Conservation (phyloP, 2,329 filamentous ascomycete species). For the Tolypocladium ophioglossoides region DNA sequence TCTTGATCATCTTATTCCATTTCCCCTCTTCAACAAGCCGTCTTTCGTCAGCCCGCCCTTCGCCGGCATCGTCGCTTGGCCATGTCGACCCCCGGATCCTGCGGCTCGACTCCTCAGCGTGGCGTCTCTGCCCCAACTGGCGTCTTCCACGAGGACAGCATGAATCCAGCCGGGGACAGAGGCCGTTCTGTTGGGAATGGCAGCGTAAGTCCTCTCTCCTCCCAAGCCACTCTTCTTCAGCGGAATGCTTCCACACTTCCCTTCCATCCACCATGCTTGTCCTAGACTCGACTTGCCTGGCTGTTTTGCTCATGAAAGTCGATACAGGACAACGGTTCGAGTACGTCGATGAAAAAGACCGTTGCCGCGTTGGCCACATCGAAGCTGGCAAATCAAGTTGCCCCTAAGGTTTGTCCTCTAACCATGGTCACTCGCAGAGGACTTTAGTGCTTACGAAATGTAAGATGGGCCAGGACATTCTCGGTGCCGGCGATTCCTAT, state of each 20-base stretch:
- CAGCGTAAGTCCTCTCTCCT: constrained; percentile 8
- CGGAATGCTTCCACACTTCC: neutral
- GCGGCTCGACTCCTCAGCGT: constrained; percentile 17
- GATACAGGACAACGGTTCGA: constrained; percentile 10
- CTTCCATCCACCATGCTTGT: neutral
- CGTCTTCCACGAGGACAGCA: constrained; percentile 11
- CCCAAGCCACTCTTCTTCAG: neutral
- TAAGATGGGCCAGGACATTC: constrained; percentile 32
- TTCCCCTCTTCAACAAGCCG: neutral
- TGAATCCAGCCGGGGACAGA: constrained; percentile 6
- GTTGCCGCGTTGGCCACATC: constrained; percentile 38
- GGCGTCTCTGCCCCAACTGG: constrained; percentile 6
- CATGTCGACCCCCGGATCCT: constrained; percentile 20
- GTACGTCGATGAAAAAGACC: constrained; percentile 27
- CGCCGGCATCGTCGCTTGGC: neutral
- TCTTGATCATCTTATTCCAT: constrained; percentile 14
- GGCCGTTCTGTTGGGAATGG: constrained; percentile 5
- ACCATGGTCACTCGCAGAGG: neutral
- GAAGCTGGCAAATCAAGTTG: constrained; percentile 44
- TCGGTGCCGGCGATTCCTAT: constrained; percentile 27
- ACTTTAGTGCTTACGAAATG: constrained; percentile 2
- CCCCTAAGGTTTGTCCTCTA: constrained; percentile 34
- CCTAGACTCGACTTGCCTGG: neutral
- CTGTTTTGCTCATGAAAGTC: neutral
- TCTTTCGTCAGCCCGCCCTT: neutral